These are phyloP conservation scores for Mortierella sp. DNA, from an alignment of 371 early-diverging fungal genomes.

Conservation along the genomic window DNA sequence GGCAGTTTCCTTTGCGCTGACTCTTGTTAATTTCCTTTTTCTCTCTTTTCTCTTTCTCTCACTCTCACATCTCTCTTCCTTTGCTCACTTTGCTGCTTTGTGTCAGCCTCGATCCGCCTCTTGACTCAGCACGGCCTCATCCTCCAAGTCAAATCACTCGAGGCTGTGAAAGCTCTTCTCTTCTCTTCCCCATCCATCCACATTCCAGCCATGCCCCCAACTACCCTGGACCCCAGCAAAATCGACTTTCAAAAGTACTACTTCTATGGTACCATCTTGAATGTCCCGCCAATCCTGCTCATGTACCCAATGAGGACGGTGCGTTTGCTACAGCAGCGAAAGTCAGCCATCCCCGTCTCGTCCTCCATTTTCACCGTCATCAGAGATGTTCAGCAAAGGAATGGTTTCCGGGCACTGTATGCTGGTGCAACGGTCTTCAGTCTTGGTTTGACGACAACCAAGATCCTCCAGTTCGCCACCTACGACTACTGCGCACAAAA, in stretches of 20 bases:
- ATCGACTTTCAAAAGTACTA: conserved; percentile 52
- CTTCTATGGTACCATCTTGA: conserved; percentile 47
- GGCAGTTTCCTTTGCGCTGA: too few species aligned
- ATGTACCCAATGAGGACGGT: conserved; percentile 54
- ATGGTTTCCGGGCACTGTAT: conserved; percentile 41
- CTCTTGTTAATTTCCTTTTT: neutral
- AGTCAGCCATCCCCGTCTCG: conserved; percentile 47
- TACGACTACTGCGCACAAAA: conserved; percentile 40
- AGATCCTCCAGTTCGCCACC: conserved; percentile 52
- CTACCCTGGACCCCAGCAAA: conserved; percentile 22
- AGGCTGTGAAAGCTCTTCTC: neutral
- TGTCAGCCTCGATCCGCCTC: neutral
- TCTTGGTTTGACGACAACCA: conserved; percentile 37
- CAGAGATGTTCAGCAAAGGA: conserved; percentile 42
- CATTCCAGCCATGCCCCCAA: conserved; percentile 22
- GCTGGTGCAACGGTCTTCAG: conserved; percentile 50
- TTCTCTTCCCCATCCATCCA: neutral
- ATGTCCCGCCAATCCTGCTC: conserved; percentile 45
- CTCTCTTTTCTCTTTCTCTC: neutral
- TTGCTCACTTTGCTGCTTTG: neutral
- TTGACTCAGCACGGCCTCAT: neutral
- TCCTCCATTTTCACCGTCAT: conserved; percentile 48
- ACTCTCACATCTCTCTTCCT: neutral
- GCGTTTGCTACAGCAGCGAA: conserved; percentile 48
- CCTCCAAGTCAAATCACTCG: neutral